phyloP scores from a whole-genome alignment of 169 alveolate genomes.

The Plasmodium relictum region DNA sequence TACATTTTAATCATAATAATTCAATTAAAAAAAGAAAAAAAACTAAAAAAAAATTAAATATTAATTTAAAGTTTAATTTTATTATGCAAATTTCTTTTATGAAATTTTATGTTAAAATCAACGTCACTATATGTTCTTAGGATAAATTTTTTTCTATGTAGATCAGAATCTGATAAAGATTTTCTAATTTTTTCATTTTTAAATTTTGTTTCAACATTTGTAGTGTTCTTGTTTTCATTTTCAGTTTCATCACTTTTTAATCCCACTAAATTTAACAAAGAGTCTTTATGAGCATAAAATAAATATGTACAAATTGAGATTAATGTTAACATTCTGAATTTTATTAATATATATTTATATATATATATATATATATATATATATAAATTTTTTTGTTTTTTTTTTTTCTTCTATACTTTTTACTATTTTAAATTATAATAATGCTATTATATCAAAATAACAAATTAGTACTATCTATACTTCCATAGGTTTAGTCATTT shows the following conservation, averaged over 20 bases:
- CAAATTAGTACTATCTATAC: too few relatives aligned
- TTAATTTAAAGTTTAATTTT: neutral
- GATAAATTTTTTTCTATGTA: constrained; percentile 42
- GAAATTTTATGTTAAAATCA: constrained; percentile 35
- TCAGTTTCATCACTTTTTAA: constrained; percentile 33
- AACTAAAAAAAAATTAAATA: neutral
- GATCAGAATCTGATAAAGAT: constrained; percentile 67
- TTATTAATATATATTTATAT: constrained; percentile 10
- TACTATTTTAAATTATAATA: neutral
- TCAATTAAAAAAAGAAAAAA: constrained; percentile 4
- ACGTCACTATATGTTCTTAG: constrained; percentile 76
- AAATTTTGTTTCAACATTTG: neutral
- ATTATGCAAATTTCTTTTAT: neutral
- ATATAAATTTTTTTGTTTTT: neutral
- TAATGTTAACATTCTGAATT: constrained; percentile 62
- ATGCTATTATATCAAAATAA: too few relatives aligned
- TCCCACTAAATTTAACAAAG: constrained; percentile 51
- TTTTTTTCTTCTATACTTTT: constrained; percentile 25
- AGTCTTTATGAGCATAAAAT: constrained; percentile 66
- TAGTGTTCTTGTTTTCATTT: constrained; percentile 3
- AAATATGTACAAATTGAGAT: constrained; percentile 71
- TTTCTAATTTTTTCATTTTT: constrained; percentile 34
- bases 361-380: constrained; percentile 19
- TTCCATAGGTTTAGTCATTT: neutral
- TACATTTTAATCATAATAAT: neutral